Base-by-base conservation (phyloP, 495 filamentous ascomycete species). In the Podospora pseudoanserina region DNA sequence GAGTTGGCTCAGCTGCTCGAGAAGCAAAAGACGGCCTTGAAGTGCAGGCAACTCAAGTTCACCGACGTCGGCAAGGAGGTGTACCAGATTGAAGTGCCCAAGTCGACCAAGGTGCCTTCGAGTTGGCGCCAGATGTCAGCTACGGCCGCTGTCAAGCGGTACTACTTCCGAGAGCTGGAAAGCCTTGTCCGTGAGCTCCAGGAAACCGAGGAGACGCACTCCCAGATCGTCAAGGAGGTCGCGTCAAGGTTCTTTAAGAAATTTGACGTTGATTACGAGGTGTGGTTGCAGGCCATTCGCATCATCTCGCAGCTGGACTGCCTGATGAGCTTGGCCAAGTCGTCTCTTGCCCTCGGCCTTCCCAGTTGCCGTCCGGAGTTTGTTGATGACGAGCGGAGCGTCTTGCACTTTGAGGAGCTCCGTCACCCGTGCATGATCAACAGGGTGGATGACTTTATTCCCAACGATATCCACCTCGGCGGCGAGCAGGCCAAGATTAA, bases 51-150 rank as follows among this genome's bases (percentile, higher is more conserved):
- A 2, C 89, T 98, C 71, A 88, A 86, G 68, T 99, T 90, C 80
- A 88, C 88, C 30, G 92, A 98, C 75, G 91, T 93, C 44, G 96
- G 96, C 28, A 99, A 98, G 78, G 96, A 99, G 74, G 91, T 97
- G 61, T 99, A 97, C 75, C 93, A 97, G 77, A 86, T 99, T 3
- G 96, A 99, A 76, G 90, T 92, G 0, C 96, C 96, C 0, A 87
- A 90, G 71, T 90, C 92, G 57, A 84, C 93, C 75, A 96, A 94
- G 75, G 86, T 99, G 6, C 95, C 96, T 0, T 89, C 91, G 71
- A 81, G 79, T 70, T 99, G 96, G 96, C 88, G 92, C 72, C 95
- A 97, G 77, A 97, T 97, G 94, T 97, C 94, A 19, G 90, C 92
- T 11, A 97, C 96, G 0, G 85, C 90, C 61, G 88, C 89, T 61